A percentile compares a stretch with the other conserved stretches of the same genome.
phyloP scores from a whole-genome alignment of 441 rosid genomes.

The Euphorbia neoarborescens region DNA sequence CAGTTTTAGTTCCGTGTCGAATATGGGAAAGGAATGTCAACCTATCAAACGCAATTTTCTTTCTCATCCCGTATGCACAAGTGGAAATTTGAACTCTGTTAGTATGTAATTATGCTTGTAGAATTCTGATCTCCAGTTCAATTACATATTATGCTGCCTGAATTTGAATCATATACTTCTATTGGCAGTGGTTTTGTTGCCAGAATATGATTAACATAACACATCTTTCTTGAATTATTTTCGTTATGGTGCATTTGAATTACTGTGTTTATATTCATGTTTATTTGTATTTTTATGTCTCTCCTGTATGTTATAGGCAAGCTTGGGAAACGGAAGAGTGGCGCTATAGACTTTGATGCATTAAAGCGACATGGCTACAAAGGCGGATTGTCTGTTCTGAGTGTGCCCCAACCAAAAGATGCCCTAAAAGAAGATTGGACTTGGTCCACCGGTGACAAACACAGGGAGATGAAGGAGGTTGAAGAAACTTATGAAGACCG shows the following conservation, averaged over 20 bases:
- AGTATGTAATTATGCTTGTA: not conserved
- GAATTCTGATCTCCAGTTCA: not conserved
- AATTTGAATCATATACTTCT: too few species aligned
- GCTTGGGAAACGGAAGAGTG: slow-evolving; percentile 43
- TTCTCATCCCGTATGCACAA: not conserved
- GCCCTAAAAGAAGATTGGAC: slow-evolving; percentile 54
- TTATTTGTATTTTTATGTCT: not conserved
- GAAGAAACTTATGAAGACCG: slow-evolving; percentile 61
- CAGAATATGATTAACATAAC: not conserved
- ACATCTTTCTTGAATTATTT: not conserved
- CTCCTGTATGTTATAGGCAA: slow-evolving; percentile 30
- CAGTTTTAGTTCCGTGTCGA: not conserved
- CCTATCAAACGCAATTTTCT: not conserved
- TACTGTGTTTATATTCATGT: not conserved
- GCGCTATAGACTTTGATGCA: slow-evolving; percentile 56
- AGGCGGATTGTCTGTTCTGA: slow-evolving; percentile 61
- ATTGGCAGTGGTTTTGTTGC: not conserved
- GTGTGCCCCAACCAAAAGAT: slow-evolving; percentile 55
- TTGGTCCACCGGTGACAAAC: slow-evolving; percentile 72
- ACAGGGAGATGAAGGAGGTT: slow-evolving; percentile 30
- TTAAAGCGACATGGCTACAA: slow-evolving; percentile 65
- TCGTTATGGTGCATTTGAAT: not conserved
- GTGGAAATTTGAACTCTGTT: not conserved
- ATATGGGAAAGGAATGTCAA: not conserved
- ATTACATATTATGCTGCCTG: not conserved